Evolutionary conservation across 805 yeast genomes (phyloP), one percentile per base, ranked within the genome.

Genomic region (Hanseniaspora valbyensis): DNA sequence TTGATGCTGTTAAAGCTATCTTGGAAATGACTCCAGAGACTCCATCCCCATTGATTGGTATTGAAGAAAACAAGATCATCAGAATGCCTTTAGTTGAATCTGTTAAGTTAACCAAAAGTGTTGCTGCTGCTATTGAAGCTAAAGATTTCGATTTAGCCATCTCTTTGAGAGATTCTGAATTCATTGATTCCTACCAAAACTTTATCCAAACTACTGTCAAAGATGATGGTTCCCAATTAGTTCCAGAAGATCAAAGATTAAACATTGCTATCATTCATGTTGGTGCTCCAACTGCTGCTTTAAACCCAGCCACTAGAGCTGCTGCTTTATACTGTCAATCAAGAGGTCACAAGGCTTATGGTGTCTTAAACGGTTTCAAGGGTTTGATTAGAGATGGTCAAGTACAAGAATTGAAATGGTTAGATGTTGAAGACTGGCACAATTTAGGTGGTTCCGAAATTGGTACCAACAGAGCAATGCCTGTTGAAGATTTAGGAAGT

Each of bases 231-330:
- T 71, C 76, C 32, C 53, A 51, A 37, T 57, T 65, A 40, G 68
- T 82, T 56, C 87, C 92, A 8, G 73, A 66, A 18, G 75, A 69
- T 21, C 69, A 83, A 60, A 71, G 81, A 54, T 72, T 81, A 58
- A 83, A 78, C 58, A 76, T 89, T 57, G 98, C 92, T 50, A 81
- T 92, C 54, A 75, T 92, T 49, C 85, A 88, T 61, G 84, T 90
- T 41, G 98, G 98, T 58, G 98, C 98, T 0, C 96, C 98, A 22
- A 90, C 97, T 12, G 95, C 95, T 46, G 96, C 95, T 42, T 75
- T 92, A 80, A 92, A 92, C 63, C 78, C 92, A 54, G 96, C 95
- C 3, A 79, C 88, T 10, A 76, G 89, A 56, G 85, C 96, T n/a
- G 88, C 89, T 58, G 88, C 94, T 6, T 70, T 84, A 16, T 90